Percentiles rank a stretch among this genome's conserved stretches.
Evolutionary conservation across 2,329 filamentous ascomycete genomes (phyloP).

Genomic region (Venturia carpophila): DNA sequence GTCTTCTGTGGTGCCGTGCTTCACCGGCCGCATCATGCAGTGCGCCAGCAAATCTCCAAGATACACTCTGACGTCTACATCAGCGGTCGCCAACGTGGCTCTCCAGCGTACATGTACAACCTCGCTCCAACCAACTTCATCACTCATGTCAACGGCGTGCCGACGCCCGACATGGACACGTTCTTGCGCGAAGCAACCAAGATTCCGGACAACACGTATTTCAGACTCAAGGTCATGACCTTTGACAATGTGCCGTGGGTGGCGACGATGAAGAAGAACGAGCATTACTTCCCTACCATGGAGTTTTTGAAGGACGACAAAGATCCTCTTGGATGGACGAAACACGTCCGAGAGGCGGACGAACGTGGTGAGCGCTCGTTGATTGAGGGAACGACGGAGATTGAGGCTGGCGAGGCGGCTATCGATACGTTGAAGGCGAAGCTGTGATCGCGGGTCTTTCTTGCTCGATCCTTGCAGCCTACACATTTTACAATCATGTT

Average conservation of each 20-base stretch:
- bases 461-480: neutral
- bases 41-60: constrained; percentile 94
- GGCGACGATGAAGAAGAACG: constrained; percentile 99
- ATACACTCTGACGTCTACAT: constrained; percentile 96
- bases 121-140: constrained; percentile 96
- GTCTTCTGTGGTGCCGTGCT: constrained; percentile 93
- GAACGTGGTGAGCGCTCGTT: constrained; percentile 24
- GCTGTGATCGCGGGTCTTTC: constrained; percentile 4
- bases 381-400: constrained; percentile 8
- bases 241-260: constrained; percentile 99
- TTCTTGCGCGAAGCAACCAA: constrained; percentile 76
- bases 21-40: constrained; percentile 89
- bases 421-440: constrained; percentile 9
- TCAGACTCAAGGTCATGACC: constrained; percentile 92
- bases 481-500: neutral
- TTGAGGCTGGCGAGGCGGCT: neutral
- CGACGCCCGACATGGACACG: constrained; percentile 70
- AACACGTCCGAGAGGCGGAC: constrained; percentile 46
- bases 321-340: constrained; percentile 49
- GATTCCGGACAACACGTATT: constrained; percentile 96
- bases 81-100: constrained; percentile 74
- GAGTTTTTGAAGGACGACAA: constrained; percentile 53
- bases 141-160: constrained; percentile 83
- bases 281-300: constrained; percentile 77
- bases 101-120: constrained; percentile 80